Evolutionary conservation across 768 basidiomycete genomes (phyloP).

Genomic region (Suillus spraguei): DNA sequence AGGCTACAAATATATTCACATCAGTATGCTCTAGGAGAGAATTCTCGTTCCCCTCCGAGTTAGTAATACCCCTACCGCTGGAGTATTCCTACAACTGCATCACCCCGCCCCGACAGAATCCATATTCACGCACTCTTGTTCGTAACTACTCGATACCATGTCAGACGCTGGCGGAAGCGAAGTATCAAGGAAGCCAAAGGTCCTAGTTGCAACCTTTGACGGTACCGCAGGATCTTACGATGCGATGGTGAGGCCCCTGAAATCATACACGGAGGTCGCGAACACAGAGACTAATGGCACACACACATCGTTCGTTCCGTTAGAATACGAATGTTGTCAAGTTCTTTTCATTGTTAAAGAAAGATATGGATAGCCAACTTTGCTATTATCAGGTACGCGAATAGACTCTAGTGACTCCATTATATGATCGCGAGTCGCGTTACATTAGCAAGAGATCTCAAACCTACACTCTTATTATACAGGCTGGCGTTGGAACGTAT

Average conservation of each 20-base stretch:
- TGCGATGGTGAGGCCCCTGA: conserved; percentile 38
- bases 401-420: not conserved
- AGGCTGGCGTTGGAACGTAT: conserved; percentile 54
- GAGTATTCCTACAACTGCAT: not conserved
- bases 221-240: conserved; percentile 61
- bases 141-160: conserved; percentile 18
- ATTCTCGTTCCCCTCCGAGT: not conserved
- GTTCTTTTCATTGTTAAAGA: conserved; percentile 68
- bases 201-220: conserved; percentile 70
- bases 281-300: conserved; percentile 1
- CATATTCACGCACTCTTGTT: not conserved
- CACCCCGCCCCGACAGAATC: not conserved
- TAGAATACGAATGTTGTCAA: conserved; percentile 73
- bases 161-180: conserved; percentile 12
- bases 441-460: not conserved
- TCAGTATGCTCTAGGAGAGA: not conserved
- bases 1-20: not conserved
- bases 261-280: not conserved
- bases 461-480: conserved; percentile 1
- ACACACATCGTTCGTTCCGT: no score
- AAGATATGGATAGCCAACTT: conserved; percentile 57
- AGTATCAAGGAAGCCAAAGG: conserved; percentile 33
- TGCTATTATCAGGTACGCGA: conserved; percentile 69
- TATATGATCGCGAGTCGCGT: not conserved
- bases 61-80: not conserved